These are phyloP conservation scores for Tricladium varicosporioides DNA, from an alignment of 2,329 filamentous ascomycete species.

Conservation along the genomic window DNA sequence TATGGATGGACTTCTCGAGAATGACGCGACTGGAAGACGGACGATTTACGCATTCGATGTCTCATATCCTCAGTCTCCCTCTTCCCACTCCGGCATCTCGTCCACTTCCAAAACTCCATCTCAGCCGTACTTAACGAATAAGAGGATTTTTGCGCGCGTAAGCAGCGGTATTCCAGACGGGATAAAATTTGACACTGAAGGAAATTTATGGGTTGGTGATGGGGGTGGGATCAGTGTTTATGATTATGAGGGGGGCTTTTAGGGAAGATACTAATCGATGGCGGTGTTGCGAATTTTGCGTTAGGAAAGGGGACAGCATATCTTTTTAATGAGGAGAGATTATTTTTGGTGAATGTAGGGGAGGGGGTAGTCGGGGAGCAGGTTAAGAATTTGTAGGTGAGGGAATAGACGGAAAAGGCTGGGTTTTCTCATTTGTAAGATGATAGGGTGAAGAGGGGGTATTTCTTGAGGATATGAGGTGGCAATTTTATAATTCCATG, in stretches of 20 bases:
- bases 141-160: background rate
- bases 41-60: constrained; percentile 25
- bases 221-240: background rate
- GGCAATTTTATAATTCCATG: too few relatives aligned
- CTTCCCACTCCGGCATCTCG: too few relatives aligned
- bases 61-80: background rate
- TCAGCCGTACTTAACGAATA: too few relatives aligned
- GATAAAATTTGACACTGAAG: background rate
- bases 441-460: too few relatives aligned
- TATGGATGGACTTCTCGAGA: constrained; percentile 34
- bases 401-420: too few relatives aligned
- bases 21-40: constrained; percentile 39
- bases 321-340: background rate
- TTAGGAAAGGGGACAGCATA: background rate
- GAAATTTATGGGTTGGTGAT: background rate
- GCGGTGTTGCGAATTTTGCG: background rate
- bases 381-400: background rate
- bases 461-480: too few relatives aligned
- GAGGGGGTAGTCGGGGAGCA: background rate
- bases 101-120: too few relatives aligned
- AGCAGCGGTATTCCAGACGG: background rate
- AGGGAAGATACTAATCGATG: background rate
- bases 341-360: too few relatives aligned
- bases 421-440: too few relatives aligned
- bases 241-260: background rate